Evolutionary conservation across 257 asterid genomes (phyloP), one percentile per base, ranked within the genome.

Genomic region (Scutellaria minor): DNA sequence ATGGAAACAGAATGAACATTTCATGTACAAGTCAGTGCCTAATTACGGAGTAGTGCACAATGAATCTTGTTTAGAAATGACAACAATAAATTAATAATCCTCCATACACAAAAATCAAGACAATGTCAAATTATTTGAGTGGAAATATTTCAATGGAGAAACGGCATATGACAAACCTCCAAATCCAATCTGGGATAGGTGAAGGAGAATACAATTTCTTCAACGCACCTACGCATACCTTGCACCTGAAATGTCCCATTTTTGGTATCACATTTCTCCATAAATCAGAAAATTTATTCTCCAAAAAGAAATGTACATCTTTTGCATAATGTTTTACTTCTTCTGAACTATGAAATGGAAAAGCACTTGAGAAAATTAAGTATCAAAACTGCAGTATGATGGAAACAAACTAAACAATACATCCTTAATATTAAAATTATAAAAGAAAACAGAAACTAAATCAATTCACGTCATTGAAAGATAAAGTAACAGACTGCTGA

Each of bases 151-250:
- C 11, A 22, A 64, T 44, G 10, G 42, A 55, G 70, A 45, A 70
- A 35, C 20, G n/a, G 61, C 35, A 61, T 59, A 67, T 40, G 46
- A 73, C 80, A 53, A 70, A 94, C 99, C 95, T 90, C 98, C 92
- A 83, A 77, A 84, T 94, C 99, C 79, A 94, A 89, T 76, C 98
- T 85, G 37, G 98, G 98, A 80, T 91, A 94, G 79, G 96, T 91
- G 73, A 83, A 92, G 54, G 92, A 53, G 77, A 94, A 89, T 47
- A 88, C 90, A 68, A 94, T 89, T 85, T 94, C 98, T 81, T 91
- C 92, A 45, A 91, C 87, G 35, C 96, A 86, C 72, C 88, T 83
- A 57, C 93, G 99, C 50, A 87, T 77, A 72, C 90, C 89, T 39
- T 73, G 90, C 48, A 61, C 83, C 96, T 88, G 85, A 79, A 77